A percentile compares a stretch with the other conserved stretches of the same genome.
Conservation (phyloP, 306 rosid species). For the Lathyrus oleraceus region DNA sequence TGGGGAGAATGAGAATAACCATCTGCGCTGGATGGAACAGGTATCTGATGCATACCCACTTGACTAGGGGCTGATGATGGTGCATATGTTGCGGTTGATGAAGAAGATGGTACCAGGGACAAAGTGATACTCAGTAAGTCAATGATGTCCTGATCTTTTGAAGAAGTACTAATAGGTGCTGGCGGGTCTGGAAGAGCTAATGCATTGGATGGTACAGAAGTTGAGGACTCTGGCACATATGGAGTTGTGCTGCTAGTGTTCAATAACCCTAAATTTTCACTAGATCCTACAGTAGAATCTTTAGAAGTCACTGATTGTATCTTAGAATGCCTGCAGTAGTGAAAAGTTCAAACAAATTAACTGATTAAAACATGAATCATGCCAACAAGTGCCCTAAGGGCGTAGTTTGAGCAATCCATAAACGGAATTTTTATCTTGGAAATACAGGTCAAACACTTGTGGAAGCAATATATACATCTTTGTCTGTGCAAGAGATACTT, state of each 20-base stretch:
- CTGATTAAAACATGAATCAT: not conserved
- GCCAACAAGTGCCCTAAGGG: too few relatives aligned
- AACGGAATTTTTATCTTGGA: too few relatives aligned
- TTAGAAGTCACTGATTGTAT: conserved; percentile 44
- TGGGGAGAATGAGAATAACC: conserved; percentile 61
- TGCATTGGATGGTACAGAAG: conserved; percentile 56
- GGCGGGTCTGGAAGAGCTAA: conserved; percentile 67
- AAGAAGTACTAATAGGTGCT: conserved; percentile 51
- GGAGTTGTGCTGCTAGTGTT: conserved; percentile 32
- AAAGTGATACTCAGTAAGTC: conserved; percentile 84
- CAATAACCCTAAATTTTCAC: conserved; percentile 35
- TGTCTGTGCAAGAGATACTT: too few relatives aligned
- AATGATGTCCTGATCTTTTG: conserved; percentile 80
- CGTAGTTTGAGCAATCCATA: too few relatives aligned
- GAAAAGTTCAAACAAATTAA: conserved; percentile 31
- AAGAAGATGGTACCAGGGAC: conserved; percentile 54
- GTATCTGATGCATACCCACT: conserved; percentile 50
- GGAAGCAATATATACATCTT: too few relatives aligned
- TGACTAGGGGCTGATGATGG: conserved; percentile 49
- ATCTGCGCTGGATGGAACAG: conserved; percentile 50
- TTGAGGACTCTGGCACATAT: conserved; percentile 39
- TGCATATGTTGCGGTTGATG: conserved; percentile 40
- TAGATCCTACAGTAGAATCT: conserved; percentile 43
- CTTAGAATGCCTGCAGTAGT: conserved; percentile 71
- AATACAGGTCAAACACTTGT: too few relatives aligned